phyloP scores from a whole-genome alignment of 1,284 basidiomycete species.

The Vanrija pseudolonga region DNA sequence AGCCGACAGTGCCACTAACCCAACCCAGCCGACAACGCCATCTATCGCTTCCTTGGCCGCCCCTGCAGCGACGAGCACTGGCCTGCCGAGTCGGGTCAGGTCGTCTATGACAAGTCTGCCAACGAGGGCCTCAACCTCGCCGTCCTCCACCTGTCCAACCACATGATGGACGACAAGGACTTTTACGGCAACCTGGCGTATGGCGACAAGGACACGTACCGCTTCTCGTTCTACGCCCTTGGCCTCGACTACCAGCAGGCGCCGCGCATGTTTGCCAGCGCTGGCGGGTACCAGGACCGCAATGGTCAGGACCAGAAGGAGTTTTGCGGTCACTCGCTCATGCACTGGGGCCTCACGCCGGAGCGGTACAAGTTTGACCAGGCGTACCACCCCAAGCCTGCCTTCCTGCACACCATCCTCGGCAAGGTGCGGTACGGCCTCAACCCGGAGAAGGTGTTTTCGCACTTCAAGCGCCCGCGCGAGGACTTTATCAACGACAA shows the following conservation, averaged over 20 bases:
- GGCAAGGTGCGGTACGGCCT: constrained; percentile 48
- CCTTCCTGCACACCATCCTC: constrained; percentile 52
- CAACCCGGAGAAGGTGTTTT: constrained; percentile 44
- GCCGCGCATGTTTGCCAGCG: constrained; percentile 45
- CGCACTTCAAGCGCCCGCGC: constrained; percentile 37
- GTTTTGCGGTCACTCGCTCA: constrained; percentile 42
- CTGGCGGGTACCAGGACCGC: constrained; percentile 40
- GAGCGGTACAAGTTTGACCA: constrained; percentile 32
- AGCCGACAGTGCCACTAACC: background rate
- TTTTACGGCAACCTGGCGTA: constrained; percentile 50
- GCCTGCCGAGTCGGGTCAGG: constrained; percentile 52
- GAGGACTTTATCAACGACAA: constrained; percentile 42
- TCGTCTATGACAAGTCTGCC: constrained; percentile 51
- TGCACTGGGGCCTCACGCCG: constrained; percentile 47
- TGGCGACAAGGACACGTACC: constrained; percentile 51
- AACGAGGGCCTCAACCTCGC: constrained; percentile 53
- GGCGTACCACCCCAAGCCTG: constrained; percentile 44
- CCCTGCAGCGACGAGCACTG: constrained; percentile 51
- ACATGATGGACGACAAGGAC: constrained; percentile 49
- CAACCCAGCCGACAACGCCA: constrained; percentile 50
- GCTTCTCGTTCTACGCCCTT: constrained; percentile 52
- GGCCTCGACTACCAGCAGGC: constrained; percentile 48
- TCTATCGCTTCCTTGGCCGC: constrained; percentile 50
- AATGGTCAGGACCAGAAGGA: constrained; percentile 32
- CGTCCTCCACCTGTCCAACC: constrained; percentile 49